These are phyloP conservation scores for Oxyria digyna DNA, from an alignment of 148 eudicot species.

Conservation along the genomic window DNA sequence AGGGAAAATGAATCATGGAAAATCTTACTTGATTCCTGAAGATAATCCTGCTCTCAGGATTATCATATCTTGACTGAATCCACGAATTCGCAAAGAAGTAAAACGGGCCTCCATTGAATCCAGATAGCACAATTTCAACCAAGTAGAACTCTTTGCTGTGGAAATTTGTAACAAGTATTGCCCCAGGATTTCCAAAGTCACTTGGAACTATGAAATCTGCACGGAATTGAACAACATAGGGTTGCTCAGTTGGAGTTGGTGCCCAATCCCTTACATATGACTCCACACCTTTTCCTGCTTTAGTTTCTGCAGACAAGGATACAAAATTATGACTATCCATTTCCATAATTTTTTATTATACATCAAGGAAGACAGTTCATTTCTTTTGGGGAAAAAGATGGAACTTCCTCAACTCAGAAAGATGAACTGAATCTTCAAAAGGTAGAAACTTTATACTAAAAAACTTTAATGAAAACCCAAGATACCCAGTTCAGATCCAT, in stretches of 20 bases:
- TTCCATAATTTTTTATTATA: background rate
- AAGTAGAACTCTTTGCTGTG: constrained; percentile 61
- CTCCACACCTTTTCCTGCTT: constrained; percentile 55
- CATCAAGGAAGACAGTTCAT: background rate
- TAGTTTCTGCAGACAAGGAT: constrained; percentile 34
- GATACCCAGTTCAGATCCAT: constrained; percentile 3
- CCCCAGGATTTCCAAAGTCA: constrained; percentile 81
- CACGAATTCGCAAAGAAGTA: constrained; percentile 75
- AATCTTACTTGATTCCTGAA: constrained; percentile 60
- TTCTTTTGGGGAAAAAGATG: background rate
- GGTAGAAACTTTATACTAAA: constrained; percentile 1
- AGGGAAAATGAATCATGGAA: background rate
- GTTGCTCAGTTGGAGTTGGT: constrained; percentile 33
- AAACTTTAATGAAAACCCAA: background rate
- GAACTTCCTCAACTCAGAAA: background rate
- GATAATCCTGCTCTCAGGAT: constrained; percentile 77
- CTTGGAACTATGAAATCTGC: constrained; percentile 53
- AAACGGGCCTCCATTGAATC: constrained; percentile 38
- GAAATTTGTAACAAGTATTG: constrained; percentile 60
- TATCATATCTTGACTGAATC: constrained; percentile 65
- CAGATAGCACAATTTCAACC: constrained; percentile 59
- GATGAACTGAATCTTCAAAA: background rate
- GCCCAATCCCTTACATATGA: constrained; percentile 57
- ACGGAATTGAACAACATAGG: constrained; percentile 37
- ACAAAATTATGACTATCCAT: background rate